Percentiles rank a stretch among this genome's conserved stretches.
Evolutionary conservation across 2,329 filamentous ascomycete species (phyloP).

Genomic region (Exophiala spinifera): DNA sequence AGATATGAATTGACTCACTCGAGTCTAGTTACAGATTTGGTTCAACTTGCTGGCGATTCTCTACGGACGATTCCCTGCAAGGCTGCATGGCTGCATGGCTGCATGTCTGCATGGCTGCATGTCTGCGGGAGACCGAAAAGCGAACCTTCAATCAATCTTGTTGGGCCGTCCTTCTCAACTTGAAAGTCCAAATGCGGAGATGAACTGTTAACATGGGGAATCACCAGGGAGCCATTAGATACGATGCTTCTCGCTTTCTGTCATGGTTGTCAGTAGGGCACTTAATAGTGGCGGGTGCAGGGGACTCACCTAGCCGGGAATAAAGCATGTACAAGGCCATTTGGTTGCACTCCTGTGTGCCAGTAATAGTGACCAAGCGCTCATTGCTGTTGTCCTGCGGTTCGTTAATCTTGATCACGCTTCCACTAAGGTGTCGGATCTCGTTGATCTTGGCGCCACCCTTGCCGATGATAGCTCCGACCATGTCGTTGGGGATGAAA

Average conservation of each 20-base stretch:
- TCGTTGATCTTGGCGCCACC: slow-evolving; percentile 99
- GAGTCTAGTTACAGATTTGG: no score
- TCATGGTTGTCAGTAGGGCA: slow-evolving; percentile 17
- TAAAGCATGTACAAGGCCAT: slow-evolving; percentile 99
- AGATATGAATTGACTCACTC: not conserved
- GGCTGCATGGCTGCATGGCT: no score
- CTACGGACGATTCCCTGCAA: no score
- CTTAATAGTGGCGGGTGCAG: slow-evolving; percentile 39
- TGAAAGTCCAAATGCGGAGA: no score
- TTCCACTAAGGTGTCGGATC: slow-evolving; percentile 92
- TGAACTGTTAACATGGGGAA: no score
- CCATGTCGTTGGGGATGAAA: slow-evolving; percentile 99
- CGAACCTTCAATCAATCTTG: no score
- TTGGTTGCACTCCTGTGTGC: slow-evolving; percentile 96
- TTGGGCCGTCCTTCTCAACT: no score
- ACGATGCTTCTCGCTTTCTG: slow-evolving; percentile 75
- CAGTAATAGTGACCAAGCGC: slow-evolving; percentile 92
- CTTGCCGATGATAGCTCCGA: slow-evolving; percentile 97
- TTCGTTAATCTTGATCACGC: slow-evolving; percentile 99
- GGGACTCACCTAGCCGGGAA: slow-evolving; percentile 77
- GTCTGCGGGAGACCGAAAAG: no score
- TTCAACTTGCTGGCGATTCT: no score
- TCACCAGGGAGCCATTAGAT: slow-evolving; percentile 8
- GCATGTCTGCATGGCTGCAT: no score
- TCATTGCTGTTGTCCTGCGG: slow-evolving; percentile 99